A percentile compares a stretch with the other conserved stretches of the same genome.
These are phyloP conservation scores for Colletotrichum karsti DNA, from an alignment of 2,329 filamentous ascomycete genomes.

Conservation along the genomic window DNA sequence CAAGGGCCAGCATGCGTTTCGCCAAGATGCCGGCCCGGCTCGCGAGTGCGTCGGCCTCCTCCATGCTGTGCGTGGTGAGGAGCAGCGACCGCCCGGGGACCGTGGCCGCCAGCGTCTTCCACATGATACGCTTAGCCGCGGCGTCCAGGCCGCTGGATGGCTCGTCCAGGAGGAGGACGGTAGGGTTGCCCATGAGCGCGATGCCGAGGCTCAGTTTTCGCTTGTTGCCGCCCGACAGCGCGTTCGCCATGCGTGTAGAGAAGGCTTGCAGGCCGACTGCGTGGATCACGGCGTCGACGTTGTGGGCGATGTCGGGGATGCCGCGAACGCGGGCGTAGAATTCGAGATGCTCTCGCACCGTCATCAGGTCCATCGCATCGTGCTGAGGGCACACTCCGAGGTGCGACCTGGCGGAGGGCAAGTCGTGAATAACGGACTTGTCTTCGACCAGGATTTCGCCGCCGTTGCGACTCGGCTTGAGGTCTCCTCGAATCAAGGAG, in stretches of 20 bases:
- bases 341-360: constrained; percentile 82
- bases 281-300: constrained; percentile 79
- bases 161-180: constrained; percentile 88
- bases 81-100: constrained; percentile 83
- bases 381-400: constrained; percentile 93
- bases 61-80: constrained; percentile 94
- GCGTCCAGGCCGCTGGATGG: constrained; percentile 76
- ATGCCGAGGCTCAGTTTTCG: constrained; percentile 91
- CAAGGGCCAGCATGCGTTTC: constrained; percentile 84
- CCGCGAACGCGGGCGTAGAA: constrained; percentile 91
- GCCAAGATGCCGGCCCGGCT: constrained; percentile 87
- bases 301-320: constrained; percentile 77
- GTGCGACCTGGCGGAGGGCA: constrained; percentile 76
- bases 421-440: constrained; percentile 75
- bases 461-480: constrained; percentile 74
- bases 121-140: constrained; percentile 91
- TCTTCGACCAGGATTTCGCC: constrained; percentile 85
- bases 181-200: constrained; percentile 90
- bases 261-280: constrained; percentile 83
- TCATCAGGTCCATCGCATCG: constrained; percentile 91
- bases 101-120: constrained; percentile 81
- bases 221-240: constrained; percentile 90
- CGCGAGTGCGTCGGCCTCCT: constrained; percentile 91
- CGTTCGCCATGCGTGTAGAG: constrained; percentile 76
- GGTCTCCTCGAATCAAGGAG: constrained; percentile 87